Conservation (phyloP, 2,329 filamentous ascomycete species). For the Juglanconis oblonga region DNA sequence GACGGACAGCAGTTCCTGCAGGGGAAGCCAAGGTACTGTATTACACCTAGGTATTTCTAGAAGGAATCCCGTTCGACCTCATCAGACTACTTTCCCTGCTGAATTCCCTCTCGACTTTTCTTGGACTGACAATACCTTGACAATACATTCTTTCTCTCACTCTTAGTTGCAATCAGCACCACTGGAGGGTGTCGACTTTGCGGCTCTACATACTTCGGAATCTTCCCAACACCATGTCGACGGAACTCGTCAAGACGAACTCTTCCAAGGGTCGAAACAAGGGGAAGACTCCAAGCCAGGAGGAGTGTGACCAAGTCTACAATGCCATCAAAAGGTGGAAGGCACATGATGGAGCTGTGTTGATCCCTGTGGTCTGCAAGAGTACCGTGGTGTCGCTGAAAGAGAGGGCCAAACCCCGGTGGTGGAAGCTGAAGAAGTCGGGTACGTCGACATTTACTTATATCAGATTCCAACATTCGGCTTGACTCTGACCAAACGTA, state of each 20-base stretch:
- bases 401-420: constrained; percentile 14
- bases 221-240: not conserved
- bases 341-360: constrained; percentile 14
- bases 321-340: constrained; percentile 17
- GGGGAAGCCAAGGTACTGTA: not conserved
- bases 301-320: constrained; percentile 17
- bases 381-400: not conserved
- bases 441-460: not conserved
- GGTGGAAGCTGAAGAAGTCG: constrained; percentile 16
- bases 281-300: constrained; percentile 6
- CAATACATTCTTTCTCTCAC: not conserved
- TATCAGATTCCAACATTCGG: too few species aligned
- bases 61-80: not conserved
- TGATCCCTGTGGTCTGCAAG: constrained; percentile 14
- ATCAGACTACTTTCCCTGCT: not conserved
- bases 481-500: too few species aligned
- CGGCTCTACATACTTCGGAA: not conserved
- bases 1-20: constrained; percentile 5
- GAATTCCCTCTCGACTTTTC: not conserved
- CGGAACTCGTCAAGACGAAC: not conserved
- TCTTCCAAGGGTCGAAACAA: not conserved
- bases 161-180: constrained; percentile 6
- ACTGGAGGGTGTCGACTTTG: constrained; percentile 8
- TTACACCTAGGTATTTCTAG: not conserved
- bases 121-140: not conserved